A percentile compares a stretch with the other conserved stretches of the same genome.
Evolutionary conservation across 306 rosid species (phyloP).

Genomic region (Arachis stenosperma): DNA sequence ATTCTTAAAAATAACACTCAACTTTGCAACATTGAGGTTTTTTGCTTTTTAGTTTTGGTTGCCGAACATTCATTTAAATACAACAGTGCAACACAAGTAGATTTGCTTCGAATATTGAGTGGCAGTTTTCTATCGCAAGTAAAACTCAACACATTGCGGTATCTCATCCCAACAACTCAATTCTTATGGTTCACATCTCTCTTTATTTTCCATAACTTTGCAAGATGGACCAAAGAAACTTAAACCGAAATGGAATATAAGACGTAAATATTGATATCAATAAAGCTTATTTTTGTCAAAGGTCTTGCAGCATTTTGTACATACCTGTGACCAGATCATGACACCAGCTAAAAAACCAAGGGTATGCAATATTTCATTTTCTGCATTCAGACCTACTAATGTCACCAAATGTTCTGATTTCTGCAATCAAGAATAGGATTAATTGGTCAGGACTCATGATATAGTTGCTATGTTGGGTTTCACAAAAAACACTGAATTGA

Average conservation of each 20-base stretch:
- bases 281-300: slow-evolving; percentile 12
- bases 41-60: background rate
- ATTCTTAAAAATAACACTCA: background rate
- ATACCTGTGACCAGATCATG: slow-evolving; percentile 94
- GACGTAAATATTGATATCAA: slow-evolving; percentile 17
- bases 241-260: background rate
- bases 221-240: background rate
- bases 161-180: background rate
- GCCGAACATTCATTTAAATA: background rate
- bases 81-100: background rate
- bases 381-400: slow-evolving; percentile 72
- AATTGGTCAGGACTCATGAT: slow-evolving; percentile 22
- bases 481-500: slow-evolving; percentile 31
- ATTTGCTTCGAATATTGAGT: background rate
- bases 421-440: slow-evolving; percentile 55
- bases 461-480: slow-evolving; percentile 16
- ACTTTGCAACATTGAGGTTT: background rate
- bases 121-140: background rate
- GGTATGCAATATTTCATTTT: slow-evolving; percentile 90
- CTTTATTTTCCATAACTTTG: background rate
- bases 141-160: background rate
- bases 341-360: slow-evolving; percentile 82
- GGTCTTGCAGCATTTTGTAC: background rate
- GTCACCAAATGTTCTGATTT: slow-evolving; percentile 72
- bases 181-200: background rate